Evolutionary conservation across 140 eudicot species (phyloP).

Genomic region (Bidens hawaiensis): DNA sequence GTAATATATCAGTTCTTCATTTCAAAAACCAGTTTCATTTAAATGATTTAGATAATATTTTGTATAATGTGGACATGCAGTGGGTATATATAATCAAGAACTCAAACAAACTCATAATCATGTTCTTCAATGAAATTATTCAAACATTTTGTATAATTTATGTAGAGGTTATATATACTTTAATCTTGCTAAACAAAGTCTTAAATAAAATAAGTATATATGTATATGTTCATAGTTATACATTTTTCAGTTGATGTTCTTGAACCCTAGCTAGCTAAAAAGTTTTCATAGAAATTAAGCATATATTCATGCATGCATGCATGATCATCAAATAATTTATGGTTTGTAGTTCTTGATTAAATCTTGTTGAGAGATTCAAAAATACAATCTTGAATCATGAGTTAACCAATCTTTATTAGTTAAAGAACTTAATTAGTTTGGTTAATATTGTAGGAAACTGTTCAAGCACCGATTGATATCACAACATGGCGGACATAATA

Average conservation of each 20-base stretch:
- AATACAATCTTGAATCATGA: background rate
- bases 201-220: too few species aligned
- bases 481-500: conserved; percentile 6
- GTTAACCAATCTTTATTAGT: too few species aligned
- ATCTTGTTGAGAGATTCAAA: background rate
- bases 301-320: background rate
- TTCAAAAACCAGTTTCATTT: background rate
- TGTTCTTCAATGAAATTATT: background rate
- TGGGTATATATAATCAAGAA: conserved; percentile 2
- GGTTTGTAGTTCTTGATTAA: background rate
- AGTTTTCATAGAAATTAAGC: background rate
- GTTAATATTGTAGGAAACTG: too few species aligned
- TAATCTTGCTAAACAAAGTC: too few species aligned
- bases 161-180: too few species aligned
- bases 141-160: too few species aligned
- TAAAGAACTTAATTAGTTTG: too few species aligned
- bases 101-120: background rate
- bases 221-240: too few species aligned
- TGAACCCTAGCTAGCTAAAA: background rate
- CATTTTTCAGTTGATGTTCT: background rate
- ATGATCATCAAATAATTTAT: background rate
- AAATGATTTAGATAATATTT: too few species aligned
- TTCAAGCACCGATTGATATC: background rate
- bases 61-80: too few species aligned
- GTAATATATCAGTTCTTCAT: background rate